Base-by-base conservation (phyloP, 768 basidiomycete species). In the Leccinellum albellum region DNA sequence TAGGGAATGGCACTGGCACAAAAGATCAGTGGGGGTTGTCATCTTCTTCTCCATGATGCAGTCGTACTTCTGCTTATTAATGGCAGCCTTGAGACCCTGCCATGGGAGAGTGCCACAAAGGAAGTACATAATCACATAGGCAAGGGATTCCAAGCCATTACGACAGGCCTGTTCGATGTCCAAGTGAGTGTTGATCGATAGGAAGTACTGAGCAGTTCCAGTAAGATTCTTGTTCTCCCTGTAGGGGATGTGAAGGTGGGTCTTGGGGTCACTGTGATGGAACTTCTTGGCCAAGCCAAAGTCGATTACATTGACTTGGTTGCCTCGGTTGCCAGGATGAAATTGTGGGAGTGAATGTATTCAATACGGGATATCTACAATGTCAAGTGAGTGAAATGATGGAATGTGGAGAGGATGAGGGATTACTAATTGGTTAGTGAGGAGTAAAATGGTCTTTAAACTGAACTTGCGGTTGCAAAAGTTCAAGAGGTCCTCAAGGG, bases 31-130 rank as follows among this genome's bases (percentile, higher is more conserved):
- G 14, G 94, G 92, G 0, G 94, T 97, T 33, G 97, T 98, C 94
- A 99, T 98, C 86, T 99, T 99, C 86, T 99, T 99, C 79, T 99
- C 97, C 97, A 99, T 99, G 79, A 99, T 99, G 59, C 97, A 88
- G 76, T 98, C 97, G 75, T 98, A 98, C 80, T 99, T 99, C 82
- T 99, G 97, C 85, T 99, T 99, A 91, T 99, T 99, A 57, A 97
- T 99, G 37, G 96, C 96, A 58, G 97, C 97, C 80, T 99, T 99
- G 72, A 99, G 85, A 58, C 97, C 97, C 75, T 99, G 97, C 96
- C 96, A 99, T 29, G 96, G 96, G 45, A 99, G 85, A 55, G 93
- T 88, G 50, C 96, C 97, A 61, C 96, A 93, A 62, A 99, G 88
- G 85, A 99, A 99, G 81, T 99, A 99, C 96, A 99, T 98, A 65